Conservation (phyloP, 2,329 filamentous ascomycete genomes). For the Colletotrichum sidae region DNA sequence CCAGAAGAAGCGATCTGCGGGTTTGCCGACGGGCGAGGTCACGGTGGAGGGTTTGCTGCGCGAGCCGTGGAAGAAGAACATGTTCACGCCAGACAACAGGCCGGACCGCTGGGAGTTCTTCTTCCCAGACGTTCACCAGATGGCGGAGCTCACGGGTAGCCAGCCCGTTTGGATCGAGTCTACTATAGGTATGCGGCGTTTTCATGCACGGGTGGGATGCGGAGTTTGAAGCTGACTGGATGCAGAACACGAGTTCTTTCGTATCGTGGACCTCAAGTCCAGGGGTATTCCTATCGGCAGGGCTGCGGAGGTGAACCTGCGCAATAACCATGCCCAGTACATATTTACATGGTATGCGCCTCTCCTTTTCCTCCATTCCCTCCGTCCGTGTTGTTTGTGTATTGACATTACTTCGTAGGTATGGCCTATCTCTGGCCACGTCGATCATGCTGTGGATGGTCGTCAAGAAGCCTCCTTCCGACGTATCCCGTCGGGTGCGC, state of each 20-base stretch:
- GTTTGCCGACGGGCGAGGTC: constrained; percentile 77
- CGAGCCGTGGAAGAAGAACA: constrained; percentile 96
- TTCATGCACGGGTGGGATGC: background rate
- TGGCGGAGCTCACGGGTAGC: constrained; percentile 85
- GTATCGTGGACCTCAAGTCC: constrained; percentile 78
- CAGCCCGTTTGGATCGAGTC: constrained; percentile 96
- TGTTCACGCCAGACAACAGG: constrained; percentile 93
- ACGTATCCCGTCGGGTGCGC: constrained; percentile 78
- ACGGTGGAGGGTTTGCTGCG: constrained; percentile 85
- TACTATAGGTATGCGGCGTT: constrained; percentile 78
- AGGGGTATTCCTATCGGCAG: constrained; percentile 92
- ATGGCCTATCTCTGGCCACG: constrained; percentile 85
- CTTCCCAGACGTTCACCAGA: constrained; percentile 92
- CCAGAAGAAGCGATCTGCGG: constrained; percentile 73
- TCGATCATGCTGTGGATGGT: constrained; percentile 98
- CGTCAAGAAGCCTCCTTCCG: constrained; percentile 83
- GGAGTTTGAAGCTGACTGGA: constrained; percentile 20
- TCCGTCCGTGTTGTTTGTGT: background rate
- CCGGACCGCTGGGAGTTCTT: constrained; percentile 90
- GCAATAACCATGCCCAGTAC: constrained; percentile 98
- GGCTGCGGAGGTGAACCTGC: constrained; percentile 87
- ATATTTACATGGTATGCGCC: constrained; percentile 91
- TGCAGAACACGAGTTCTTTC: constrained; percentile 81
- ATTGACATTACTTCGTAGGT: constrained; percentile 66
- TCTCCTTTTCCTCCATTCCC: background rate